Evolutionary conservation across 331 rosid genomes (phyloP), one percentile per base, ranked within the genome.

Genomic region (Dryas integrifolia): DNA sequence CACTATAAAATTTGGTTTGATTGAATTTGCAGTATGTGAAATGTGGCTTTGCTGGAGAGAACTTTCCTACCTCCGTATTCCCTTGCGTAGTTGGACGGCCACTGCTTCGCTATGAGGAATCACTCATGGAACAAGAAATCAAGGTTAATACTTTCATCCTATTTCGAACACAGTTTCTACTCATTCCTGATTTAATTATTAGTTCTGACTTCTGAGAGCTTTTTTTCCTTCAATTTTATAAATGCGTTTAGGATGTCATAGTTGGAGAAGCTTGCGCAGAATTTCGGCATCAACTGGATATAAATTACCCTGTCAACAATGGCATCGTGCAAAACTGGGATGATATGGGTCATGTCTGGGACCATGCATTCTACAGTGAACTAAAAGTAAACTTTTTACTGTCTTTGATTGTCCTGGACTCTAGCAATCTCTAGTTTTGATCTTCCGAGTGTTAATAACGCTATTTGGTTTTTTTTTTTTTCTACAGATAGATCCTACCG

Each of bases 301-400:
- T 94, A 81, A 86, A 93, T 58, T 91, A 91, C 77, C 98, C 98
- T 35, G 98, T 94, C 47, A 88, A 81, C 81, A 94, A 94, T n/a
- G 98, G 98, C 35, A 91, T 94, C 4, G 96, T 94, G 72, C 98
- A 94, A 75, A 94, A 94, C 77, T 94, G 98, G 98, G 98, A 94
- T 65, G 98, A 94, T 65, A 94, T 94, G 96, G 77, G 91, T 67
- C 97, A 94, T 79, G 90, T 94, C 49, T 94, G 98, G 98, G 98
- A 94, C 84, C 97, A 94, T 86, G 96, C 98, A 15, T 94, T 94
- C 77, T 91, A 13, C 81, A 91, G 83, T 72, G 98, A 94, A 65
- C 89, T 94, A 50, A 89, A 89, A 81, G 98, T 85, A 83, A 73
- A 41, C 9, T 76, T 66, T 60, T 68, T 65, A 47, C 65, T 48